Evolutionary conservation across 2,329 filamentous ascomycete species (phyloP).

Genomic region (Grosmannia huntii): DNA sequence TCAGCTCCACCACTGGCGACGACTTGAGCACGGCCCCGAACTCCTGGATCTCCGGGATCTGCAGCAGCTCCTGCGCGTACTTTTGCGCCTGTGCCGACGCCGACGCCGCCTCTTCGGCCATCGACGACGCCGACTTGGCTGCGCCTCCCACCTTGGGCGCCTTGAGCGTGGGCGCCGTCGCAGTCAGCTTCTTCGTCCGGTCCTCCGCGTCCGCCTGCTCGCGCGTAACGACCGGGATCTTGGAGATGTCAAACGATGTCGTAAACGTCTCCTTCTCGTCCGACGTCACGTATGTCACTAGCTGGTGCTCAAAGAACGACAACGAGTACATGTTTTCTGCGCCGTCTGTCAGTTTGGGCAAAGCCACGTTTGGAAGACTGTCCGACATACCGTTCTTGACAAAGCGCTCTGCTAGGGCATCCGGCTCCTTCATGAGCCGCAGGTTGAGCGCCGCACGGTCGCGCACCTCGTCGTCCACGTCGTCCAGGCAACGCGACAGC

Average conservation of each 20-base stretch:
- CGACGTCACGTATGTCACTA: conserved; percentile 94
- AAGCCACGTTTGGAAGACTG: neutral
- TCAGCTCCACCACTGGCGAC: conserved; percentile 73
- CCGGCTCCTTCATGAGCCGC: conserved; percentile 81
- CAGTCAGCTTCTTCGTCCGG: conserved; percentile 91
- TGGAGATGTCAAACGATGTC: conserved; percentile 76
- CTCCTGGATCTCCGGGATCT: conserved; percentile 80
- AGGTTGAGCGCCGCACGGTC: conserved; percentile 91
- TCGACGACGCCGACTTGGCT: conserved; percentile 55
- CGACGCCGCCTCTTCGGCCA: conserved; percentile 57
- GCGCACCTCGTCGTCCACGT: conserved; percentile 93
- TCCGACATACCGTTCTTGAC: conserved; percentile 69
- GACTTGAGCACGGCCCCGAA: conserved; percentile 91
- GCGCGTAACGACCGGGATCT: conserved; percentile 83
- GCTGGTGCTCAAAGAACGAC: conserved; percentile 88
- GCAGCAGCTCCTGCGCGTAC: conserved; percentile 75
- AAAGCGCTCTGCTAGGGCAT: conserved; percentile 73
- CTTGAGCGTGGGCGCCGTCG: conserved; percentile 84
- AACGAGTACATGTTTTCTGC: conserved; percentile 90
- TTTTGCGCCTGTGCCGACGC: conserved; percentile 74
- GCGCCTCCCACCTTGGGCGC: conserved; percentile 65
- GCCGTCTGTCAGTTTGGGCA: conserved; percentile 1
- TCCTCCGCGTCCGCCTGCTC: conserved; percentile 96
- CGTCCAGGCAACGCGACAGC: conserved; percentile 84
- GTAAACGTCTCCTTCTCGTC: conserved; percentile 79